Evolutionary conservation across 2,329 filamentous ascomycete genomes (phyloP).

Genomic region (Knoxdaviesia proteae): DNA sequence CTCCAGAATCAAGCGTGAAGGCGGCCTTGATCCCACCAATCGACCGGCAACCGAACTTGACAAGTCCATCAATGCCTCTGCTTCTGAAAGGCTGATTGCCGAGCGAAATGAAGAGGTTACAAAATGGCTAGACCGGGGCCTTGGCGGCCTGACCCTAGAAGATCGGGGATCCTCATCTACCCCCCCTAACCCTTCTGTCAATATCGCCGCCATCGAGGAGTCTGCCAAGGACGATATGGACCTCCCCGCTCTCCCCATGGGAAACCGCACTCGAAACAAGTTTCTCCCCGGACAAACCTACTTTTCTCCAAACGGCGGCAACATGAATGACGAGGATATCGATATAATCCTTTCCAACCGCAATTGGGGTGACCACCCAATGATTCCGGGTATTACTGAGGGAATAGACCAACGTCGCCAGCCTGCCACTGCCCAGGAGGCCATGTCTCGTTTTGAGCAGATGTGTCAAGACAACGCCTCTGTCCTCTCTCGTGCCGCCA

Average conservation of each 20-base stretch:
- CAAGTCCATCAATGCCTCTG: conserved; percentile 26
- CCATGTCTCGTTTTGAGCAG: conserved; percentile 29
- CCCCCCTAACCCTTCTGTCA: conserved; percentile 4
- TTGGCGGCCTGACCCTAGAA: conserved; percentile 5
- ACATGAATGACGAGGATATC: conserved; percentile 23
- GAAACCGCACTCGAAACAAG: conserved; percentile 27
- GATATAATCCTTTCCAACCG: conserved; percentile 26
- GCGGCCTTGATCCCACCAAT: conserved; percentile 24
- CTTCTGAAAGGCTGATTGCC: conserved; percentile 17
- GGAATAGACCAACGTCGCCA: conserved; percentile 16
- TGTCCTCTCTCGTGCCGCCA: conserved; percentile 41
- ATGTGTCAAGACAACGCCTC: conserved; percentile 35
- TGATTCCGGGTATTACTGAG: conserved; percentile 21
- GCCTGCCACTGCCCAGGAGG: conserved; percentile 28
- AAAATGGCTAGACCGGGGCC: conserved; percentile 23
- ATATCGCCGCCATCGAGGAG: conserved; percentile 8
- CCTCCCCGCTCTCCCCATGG: conserved; percentile 22
- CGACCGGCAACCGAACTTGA: conserved; percentile 20
- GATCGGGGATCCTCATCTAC: no score
- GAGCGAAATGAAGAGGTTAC: conserved; percentile 29
- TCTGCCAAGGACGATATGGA: conserved; percentile 13
- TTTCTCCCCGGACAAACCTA: conserved; percentile 28
- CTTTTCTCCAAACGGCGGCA: conserved; percentile 18
- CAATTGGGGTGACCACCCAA: conserved; percentile 28
- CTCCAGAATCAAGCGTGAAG: no score